A percentile compares a stretch with the other conserved stretches of the same genome.
Evolutionary conservation across 176 grass and related monocot species (phyloP).

Genomic region (Dactylis glomerata): DNA sequence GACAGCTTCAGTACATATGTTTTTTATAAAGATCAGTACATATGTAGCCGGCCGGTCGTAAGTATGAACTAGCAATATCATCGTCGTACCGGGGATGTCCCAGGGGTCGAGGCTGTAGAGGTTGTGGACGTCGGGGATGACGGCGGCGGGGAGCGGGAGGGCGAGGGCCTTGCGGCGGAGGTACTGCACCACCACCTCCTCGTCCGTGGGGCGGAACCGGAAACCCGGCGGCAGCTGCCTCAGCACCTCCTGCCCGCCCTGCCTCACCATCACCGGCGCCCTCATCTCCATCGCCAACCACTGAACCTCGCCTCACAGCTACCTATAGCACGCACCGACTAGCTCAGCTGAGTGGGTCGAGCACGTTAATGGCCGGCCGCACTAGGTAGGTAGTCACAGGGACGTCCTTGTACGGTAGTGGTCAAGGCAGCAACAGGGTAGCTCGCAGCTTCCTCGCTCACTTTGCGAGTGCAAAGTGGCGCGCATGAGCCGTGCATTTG

Average conservation of each 20-base stretch:
- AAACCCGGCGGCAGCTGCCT: constrained; percentile 78
- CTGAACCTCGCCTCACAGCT: background rate
- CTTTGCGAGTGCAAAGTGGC: constrained; percentile 14
- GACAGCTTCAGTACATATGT: background rate
- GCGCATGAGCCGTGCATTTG: constrained; percentile 29
- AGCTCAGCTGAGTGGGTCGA: background rate
- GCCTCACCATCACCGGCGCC: constrained; percentile 41
- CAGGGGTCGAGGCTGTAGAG: constrained; percentile 63
- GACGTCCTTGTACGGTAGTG: background rate
- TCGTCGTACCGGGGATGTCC: constrained; percentile 47
- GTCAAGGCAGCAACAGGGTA: background rate
- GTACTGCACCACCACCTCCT: constrained; percentile 94
- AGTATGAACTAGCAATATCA: background rate
- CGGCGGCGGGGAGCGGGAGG: constrained; percentile 62
- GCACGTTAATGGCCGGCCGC: constrained; percentile 12
- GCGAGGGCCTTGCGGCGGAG: constrained; percentile 63
- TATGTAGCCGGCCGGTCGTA: background rate
- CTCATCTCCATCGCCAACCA: constrained; percentile 34
- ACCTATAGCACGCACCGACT: background rate
- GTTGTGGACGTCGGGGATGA: constrained; percentile 61
- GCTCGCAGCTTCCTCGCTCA: constrained; percentile 19
- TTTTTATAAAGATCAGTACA: too few relatives aligned
- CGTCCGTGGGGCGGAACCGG: constrained; percentile 78
- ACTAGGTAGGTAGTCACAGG: background rate
- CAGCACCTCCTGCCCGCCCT: constrained; percentile 32